Evolutionary conservation across 2,329 filamentous ascomycete genomes (phyloP).

Genomic region (Ophidiomyces ophidiicola): DNA sequence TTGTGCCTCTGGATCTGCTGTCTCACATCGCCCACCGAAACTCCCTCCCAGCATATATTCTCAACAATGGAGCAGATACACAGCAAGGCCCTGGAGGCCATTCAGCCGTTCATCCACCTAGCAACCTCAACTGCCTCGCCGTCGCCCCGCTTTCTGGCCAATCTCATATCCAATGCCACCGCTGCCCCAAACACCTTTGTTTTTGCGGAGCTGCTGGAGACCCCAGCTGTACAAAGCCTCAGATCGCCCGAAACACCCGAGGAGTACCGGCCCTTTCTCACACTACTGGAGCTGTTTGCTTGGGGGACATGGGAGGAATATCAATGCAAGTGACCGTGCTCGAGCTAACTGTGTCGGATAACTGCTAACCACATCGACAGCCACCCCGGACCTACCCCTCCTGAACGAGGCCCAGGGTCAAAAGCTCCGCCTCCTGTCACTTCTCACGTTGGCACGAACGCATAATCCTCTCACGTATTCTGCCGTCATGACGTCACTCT

Average conservation of each 20-base stretch:
- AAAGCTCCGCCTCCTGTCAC: slow-evolving; percentile 83
- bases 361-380: slow-evolving; percentile 24
- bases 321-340: slow-evolving; percentile 36
- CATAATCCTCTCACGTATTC: slow-evolving; percentile 59
- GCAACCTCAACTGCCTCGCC: slow-evolving; percentile 61
- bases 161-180: slow-evolving; percentile 77
- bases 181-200: slow-evolving; percentile 82
- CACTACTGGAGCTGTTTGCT: slow-evolving; percentile 75
- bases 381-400: slow-evolving; percentile 49
- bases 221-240: slow-evolving; percentile 65
- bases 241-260: slow-evolving; percentile 39
- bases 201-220: slow-evolving; percentile 83
- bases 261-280: slow-evolving; percentile 53
- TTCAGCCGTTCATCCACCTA: slow-evolving; percentile 78
- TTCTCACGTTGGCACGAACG: slow-evolving; percentile 66
- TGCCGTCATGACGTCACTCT: slow-evolving; percentile 53
- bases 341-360: slow-evolving; percentile 1
- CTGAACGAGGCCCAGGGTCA: slow-evolving; percentile 60
- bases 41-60: too few species aligned
- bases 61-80: slow-evolving; percentile 36
- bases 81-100: slow-evolving; percentile 45
- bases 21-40: too few species aligned
- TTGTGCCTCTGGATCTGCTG: background rate
- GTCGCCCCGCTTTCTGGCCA: slow-evolving; percentile 70
- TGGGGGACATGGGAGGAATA: slow-evolving; percentile 83